A percentile compares a stretch with the other conserved stretches of the same genome.
phyloP scores from a whole-genome alignment of 2,329 filamentous ascomycete genomes.

The Malbranchea zuffiana region DNA sequence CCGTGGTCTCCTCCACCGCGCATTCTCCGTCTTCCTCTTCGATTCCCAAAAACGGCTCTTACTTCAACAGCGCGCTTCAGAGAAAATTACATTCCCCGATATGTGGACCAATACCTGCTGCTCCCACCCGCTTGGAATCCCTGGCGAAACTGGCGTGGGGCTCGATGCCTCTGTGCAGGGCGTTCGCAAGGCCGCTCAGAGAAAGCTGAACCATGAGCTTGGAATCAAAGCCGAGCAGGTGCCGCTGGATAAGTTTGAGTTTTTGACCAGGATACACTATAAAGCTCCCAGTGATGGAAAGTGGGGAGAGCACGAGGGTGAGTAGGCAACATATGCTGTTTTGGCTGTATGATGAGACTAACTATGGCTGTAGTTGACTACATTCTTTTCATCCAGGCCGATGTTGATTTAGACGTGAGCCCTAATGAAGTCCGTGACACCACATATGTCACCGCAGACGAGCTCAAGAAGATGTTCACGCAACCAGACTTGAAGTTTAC shows the following conservation, averaged over 20 bases:
- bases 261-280: slow-evolving; percentile 95
- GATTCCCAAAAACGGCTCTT: slow-evolving; percentile 85
- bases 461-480: slow-evolving; percentile 74
- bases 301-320: slow-evolving; percentile 98
- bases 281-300: slow-evolving; percentile 93
- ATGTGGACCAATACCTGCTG: slow-evolving; percentile 99
- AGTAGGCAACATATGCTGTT: too few relatives aligned
- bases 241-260: slow-evolving; percentile 80
- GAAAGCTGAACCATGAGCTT: slow-evolving; percentile 89
- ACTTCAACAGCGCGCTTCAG: slow-evolving; percentile 83
- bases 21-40: slow-evolving; percentile 97
- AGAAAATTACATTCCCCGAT: slow-evolving; percentile 98
- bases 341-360: slow-evolving; percentile 2
- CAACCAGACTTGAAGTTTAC: slow-evolving; percentile 77
- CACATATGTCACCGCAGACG: slow-evolving; percentile 69
- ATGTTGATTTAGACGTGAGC: slow-evolving; percentile 75
- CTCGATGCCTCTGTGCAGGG: slow-evolving; percentile 70
- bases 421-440: slow-evolving; percentile 81
- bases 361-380: slow-evolving; percentile 62
- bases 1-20: slow-evolving; percentile 87
- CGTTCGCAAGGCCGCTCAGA: slow-evolving; percentile 81
- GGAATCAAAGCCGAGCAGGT: slow-evolving; percentile 85
- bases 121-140: slow-evolving; percentile 87
- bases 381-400: slow-evolving; percentile 93
- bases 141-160: slow-evolving; percentile 77